Evolutionary conservation across 73 alveolate species (phyloP).

Genomic region (Tetrahymena malaccensis): DNA sequence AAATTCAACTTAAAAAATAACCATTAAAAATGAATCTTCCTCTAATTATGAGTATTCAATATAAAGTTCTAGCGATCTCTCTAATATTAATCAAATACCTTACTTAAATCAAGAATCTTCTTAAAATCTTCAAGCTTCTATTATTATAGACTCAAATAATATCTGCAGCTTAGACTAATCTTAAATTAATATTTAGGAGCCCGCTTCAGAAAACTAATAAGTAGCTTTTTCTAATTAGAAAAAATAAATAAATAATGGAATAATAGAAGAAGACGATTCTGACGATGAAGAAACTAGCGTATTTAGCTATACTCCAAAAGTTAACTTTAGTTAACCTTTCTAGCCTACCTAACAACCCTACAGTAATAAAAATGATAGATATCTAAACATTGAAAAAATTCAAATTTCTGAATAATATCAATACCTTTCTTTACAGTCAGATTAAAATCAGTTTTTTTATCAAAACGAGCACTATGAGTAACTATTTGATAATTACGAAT

Average conservation of each 20-base stretch:
- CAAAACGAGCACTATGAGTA: background rate
- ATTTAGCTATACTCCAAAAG: background rate
- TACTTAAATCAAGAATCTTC: background rate
- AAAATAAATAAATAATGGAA: background rate
- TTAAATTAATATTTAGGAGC: no score
- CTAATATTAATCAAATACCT: background rate
- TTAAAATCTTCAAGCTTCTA: background rate
- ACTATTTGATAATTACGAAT: background rate
- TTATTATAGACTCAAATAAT: background rate
- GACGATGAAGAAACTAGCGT: background rate
- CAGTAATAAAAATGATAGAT: no score
- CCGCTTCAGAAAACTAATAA: background rate
- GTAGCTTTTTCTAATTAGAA: no score
- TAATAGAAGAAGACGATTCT: background rate
- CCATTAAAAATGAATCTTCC: background rate
- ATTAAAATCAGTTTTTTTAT: background rate
- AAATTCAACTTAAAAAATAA: background rate
- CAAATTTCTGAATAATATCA: no score
- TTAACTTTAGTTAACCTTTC: background rate
- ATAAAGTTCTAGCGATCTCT: background rate
- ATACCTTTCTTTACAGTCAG: no score
- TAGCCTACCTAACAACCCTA: background rate
- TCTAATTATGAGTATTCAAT: background rate
- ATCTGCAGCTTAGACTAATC: background rate
- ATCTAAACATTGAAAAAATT: no score